These are phyloP conservation scores for Diaporthe eres DNA, from an alignment of 2,329 filamentous ascomycete species.

Conservation along the genomic window DNA sequence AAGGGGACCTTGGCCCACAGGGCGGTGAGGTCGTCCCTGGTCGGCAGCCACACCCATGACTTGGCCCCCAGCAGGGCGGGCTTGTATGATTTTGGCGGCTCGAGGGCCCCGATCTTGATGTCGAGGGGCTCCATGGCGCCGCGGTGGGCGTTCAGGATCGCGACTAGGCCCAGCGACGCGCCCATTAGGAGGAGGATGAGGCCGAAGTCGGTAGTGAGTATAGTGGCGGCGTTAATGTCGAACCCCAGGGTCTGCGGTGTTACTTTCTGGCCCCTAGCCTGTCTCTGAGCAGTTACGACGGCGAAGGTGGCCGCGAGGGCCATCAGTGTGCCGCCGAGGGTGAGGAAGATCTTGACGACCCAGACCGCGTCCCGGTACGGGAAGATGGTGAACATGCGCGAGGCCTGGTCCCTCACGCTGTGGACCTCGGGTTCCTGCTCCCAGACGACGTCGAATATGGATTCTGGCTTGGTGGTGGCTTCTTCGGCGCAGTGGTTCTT, in stretches of 20 bases:
- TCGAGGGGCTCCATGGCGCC: conserved; percentile 26
- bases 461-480: neutral
- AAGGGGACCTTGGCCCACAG: conserved; percentile 29
- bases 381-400: conserved; percentile 18
- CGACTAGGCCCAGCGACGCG: conserved; percentile 20
- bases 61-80: conserved; percentile 9
- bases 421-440: neutral
- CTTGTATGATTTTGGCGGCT: conserved; percentile 26
- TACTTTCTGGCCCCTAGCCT: neutral
- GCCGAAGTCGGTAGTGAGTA: conserved; percentile 13
- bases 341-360: conserved; percentile 27
- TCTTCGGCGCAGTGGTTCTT: conserved; percentile 14
- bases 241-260: neutral
- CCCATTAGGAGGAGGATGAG: conserved; percentile 8
- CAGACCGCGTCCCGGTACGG: conserved; percentile 21
- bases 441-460: conserved; percentile 20
- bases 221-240: conserved; percentile 10
- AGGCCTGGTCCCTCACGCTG: conserved; percentile 7
- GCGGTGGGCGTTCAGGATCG: conserved; percentile 21
- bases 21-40: conserved; percentile 1
- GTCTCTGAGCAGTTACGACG: neutral
- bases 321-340: conserved; percentile 15
- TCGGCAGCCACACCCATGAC: conserved; percentile 22
- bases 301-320: conserved; percentile 27
- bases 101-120: conserved; percentile 23